phyloP scores from a whole-genome alignment of 1,284 basidiomycete species.

The Trametes sp. region DNA sequence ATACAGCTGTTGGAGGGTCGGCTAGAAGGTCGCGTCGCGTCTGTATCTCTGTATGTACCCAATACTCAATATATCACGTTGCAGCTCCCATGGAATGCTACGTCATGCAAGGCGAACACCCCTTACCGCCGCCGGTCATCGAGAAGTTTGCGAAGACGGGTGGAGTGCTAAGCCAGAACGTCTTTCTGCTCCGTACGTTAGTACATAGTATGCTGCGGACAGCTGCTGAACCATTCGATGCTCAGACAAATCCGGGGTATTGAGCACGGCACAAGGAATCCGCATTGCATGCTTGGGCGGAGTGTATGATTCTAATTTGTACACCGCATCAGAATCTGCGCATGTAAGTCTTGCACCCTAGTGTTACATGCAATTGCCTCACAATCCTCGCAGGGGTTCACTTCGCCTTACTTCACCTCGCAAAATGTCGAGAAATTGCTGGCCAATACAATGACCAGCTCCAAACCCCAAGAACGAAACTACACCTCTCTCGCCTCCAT shows the following conservation, averaged over 20 bases:
- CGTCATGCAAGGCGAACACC: constrained; percentile 85
- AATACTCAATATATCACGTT: constrained; percentile 18
- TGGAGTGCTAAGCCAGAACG: constrained; percentile 82
- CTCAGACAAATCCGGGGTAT: constrained; percentile 82
- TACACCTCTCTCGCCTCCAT: constrained; percentile 77
- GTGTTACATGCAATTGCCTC: neutral
- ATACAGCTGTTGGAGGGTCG: constrained; percentile 68
- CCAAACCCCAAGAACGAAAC: constrained; percentile 47
- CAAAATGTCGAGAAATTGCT: constrained; percentile 78
- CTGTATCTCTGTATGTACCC: constrained; percentile 10
- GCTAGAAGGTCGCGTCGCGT: constrained; percentile 60
- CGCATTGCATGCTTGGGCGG: constrained; percentile 90
- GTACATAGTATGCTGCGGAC: neutral
- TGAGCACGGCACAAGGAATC: constrained; percentile 85
- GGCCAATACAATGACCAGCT: constrained; percentile 65
- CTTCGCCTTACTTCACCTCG: constrained; percentile 74
- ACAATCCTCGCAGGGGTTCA: constrained; percentile 60
- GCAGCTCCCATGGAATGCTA: constrained; percentile 90
- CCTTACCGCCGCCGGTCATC: constrained; percentile 75
- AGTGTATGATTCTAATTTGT: constrained; percentile 70
- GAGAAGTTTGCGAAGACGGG: constrained; percentile 78
- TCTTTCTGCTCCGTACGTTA: constrained; percentile 83
- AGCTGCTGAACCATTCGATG: neutral
- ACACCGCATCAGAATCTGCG: constrained; percentile 58
- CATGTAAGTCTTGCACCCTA: constrained; percentile 53